Evolutionary conservation across 2,329 filamentous ascomycete species (phyloP).

Genomic region (Onygenales sp.): DNA sequence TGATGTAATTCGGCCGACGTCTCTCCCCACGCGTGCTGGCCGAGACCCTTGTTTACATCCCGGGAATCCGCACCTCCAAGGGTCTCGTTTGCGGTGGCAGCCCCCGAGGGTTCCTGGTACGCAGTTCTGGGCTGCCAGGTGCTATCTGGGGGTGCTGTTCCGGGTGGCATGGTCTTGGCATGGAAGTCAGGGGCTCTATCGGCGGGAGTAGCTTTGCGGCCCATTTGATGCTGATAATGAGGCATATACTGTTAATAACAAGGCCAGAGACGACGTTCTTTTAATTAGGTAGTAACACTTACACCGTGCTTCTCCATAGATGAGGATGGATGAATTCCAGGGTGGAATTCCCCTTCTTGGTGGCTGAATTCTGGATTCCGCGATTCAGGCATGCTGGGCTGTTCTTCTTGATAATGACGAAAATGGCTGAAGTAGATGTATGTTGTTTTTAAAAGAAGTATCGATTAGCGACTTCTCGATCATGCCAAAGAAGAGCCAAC

Average conservation of each 20-base stretch:
- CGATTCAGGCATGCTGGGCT: slow-evolving; percentile 16
- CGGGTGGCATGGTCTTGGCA: slow-evolving; percentile 50
- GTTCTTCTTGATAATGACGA: not conserved
- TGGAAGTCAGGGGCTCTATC: slow-evolving; percentile 56
- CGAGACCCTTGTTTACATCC: slow-evolving; percentile 45
- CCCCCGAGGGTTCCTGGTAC: slow-evolving; percentile 13
- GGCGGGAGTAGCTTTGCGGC: slow-evolving; percentile 45
- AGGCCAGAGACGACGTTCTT: slow-evolving; percentile 8
- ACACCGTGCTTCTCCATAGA: slow-evolving; percentile 48
- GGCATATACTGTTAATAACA: slow-evolving; percentile 8
- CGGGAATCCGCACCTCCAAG: slow-evolving; percentile 43
- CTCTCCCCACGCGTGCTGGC: slow-evolving; percentile 43
- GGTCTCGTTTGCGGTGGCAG: slow-evolving; percentile 35
- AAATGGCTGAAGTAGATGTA: too few species aligned
- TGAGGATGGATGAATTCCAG: slow-evolving; percentile 41
- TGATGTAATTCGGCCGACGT: slow-evolving; percentile 39
- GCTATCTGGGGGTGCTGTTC: slow-evolving; percentile 49
- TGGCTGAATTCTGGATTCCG: slow-evolving; percentile 44
- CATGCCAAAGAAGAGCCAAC: too few species aligned
- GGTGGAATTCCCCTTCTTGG: slow-evolving; percentile 48
- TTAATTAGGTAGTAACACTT: slow-evolving; percentile 21
- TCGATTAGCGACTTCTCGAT: too few species aligned
- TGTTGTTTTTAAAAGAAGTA: not conserved
- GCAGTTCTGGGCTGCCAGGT: slow-evolving; percentile 39
- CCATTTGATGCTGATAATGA: slow-evolving; percentile 52